Conservation (phyloP, 805 yeast species). For the Metschnikowia orientalis region DNA sequence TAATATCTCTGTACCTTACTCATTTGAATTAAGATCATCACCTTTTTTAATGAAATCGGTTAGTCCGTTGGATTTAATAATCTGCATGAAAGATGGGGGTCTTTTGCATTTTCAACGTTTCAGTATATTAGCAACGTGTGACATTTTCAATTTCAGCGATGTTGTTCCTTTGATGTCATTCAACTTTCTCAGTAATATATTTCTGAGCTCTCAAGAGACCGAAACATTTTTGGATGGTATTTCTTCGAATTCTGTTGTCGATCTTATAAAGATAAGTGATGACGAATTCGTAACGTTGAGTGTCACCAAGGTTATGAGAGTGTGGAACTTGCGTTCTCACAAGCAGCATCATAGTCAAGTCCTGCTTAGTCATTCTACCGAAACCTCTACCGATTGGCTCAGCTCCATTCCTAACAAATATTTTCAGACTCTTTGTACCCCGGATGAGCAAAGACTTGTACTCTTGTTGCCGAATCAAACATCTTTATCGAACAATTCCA, state of each 20-base stretch:
- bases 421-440: slow-evolving; percentile 17
- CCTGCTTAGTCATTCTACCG: neutral
- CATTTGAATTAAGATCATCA: slow-evolving; percentile 38
- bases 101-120: slow-evolving; percentile 50
- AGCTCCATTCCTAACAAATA: slow-evolving; percentile 30
- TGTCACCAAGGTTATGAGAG: slow-evolving; percentile 47
- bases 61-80: slow-evolving; percentile 43
- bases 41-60: slow-evolving; percentile 53
- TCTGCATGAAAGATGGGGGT: slow-evolving; percentile 75
- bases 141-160: slow-evolving; percentile 53
- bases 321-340: slow-evolving; percentile 54
- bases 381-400: slow-evolving; percentile 20
- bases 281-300: slow-evolving; percentile 47
- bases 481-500: slow-evolving; percentile 6
- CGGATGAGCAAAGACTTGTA: slow-evolving; percentile 4
- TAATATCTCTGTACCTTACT: slow-evolving; percentile 60
- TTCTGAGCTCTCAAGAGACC: slow-evolving; percentile 10
- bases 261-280: slow-evolving; percentile 34
- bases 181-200: slow-evolving; percentile 25
- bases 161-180: slow-evolving; percentile 29
- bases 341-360: slow-evolving; percentile 15
- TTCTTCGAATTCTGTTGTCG: slow-evolving; percentile 42
- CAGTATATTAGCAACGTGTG: slow-evolving; percentile 32
- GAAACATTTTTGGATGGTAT: slow-evolving; percentile 30
- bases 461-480: slow-evolving; percentile 16